phyloP scores from a whole-genome alignment of 2,329 filamentous ascomycete species.

The Biscogniauxia sp. region DNA sequence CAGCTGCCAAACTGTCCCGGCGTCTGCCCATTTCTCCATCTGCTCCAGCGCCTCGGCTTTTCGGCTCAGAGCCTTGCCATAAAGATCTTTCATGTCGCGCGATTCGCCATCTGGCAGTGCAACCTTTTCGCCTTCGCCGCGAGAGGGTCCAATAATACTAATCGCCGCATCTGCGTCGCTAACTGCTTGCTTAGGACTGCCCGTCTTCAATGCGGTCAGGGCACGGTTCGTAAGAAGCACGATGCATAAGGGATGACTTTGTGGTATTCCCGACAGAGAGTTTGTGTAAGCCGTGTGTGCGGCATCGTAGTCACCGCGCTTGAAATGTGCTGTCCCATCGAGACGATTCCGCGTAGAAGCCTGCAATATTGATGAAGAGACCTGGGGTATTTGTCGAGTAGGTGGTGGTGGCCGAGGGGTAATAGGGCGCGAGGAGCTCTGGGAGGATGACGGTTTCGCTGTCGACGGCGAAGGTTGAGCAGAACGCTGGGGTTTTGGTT shows the following conservation, averaged over 20 bases:
- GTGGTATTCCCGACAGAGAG: conserved; percentile 72
- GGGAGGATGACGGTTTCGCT: conserved; percentile 36
- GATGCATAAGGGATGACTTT: conserved; percentile 78
- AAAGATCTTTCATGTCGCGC: conserved; percentile 91
- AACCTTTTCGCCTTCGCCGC: conserved; percentile 78
- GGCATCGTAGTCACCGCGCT: conserved; percentile 85
- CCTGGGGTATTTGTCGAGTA: conserved; percentile 56
- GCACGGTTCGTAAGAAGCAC: conserved; percentile 90
- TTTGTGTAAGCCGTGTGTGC: conserved; percentile 81
- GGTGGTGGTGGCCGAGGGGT: conserved; percentile 46
- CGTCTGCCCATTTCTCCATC: conserved; percentile 90
- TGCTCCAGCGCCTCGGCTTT: conserved; percentile 96
- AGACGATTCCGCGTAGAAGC: conserved; percentile 76
- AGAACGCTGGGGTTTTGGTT: conserved; percentile 18
- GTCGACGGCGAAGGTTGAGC: conserved; percentile 35
- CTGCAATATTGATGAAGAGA: conserved; percentile 68
- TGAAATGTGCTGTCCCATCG: conserved; percentile 85
- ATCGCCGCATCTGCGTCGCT: conserved; percentile 80
- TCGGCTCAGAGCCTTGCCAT: conserved; percentile 86
- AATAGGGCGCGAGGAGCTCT: conserved; percentile 43
- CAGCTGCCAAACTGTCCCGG: conserved; percentile 73
- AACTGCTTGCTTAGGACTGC: conserved; percentile 84
- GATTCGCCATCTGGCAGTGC: conserved; percentile 61
- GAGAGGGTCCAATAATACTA: conserved; percentile 72
- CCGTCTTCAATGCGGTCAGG: conserved; percentile 85